Conservation (phyloP, 441 rosid genomes). For the Arabidopsis lyrata region DNA sequence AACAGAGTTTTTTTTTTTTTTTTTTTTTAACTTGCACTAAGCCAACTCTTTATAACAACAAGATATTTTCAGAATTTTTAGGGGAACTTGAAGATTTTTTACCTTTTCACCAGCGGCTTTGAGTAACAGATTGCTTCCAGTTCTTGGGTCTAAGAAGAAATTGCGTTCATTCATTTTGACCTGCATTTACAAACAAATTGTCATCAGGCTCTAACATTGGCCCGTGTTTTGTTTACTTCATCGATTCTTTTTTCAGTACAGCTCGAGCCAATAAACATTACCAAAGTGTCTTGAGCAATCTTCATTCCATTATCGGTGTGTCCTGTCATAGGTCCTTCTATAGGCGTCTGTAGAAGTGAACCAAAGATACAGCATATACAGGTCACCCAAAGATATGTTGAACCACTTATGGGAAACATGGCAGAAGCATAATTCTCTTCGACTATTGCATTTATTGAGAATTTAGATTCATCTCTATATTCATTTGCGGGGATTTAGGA, state of each 20-base stretch:
- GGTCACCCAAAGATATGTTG: slow-evolving; percentile 4
- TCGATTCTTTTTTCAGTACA: slow-evolving; percentile 15
- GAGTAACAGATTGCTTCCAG: slow-evolving; percentile 80
- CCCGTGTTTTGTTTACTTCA: neutral
- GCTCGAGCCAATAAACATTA: slow-evolving; percentile 41
- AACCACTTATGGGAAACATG: neutral
- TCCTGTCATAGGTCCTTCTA: slow-evolving; percentile 91
- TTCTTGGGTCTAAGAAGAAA: slow-evolving; percentile 61
- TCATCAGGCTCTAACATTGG: slow-evolving; percentile 24
- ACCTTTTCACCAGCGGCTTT: slow-evolving; percentile 94
- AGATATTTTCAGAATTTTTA: slow-evolving; percentile 8
- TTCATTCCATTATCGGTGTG: slow-evolving; percentile 88
- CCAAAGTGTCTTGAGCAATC: slow-evolving; percentile 88
- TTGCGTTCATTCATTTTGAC: slow-evolving; percentile 62
- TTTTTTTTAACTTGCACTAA: neutral
- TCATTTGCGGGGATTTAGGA: slow-evolving; percentile 6
- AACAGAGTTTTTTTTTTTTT: no score
- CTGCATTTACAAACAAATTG: slow-evolving; percentile 49
- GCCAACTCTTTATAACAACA: slow-evolving; percentile 1
- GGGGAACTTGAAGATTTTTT: slow-evolving; percentile 13
- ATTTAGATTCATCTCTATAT: neutral
- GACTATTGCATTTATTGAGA: neutral
- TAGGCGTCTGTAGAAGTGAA: slow-evolving; percentile 60
- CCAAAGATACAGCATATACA: neutral
- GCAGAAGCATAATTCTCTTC: slow-evolving; percentile 7